Base-by-base conservation (phyloP, 108 stramenopile species). In the Pseudonitzschia pungens region DNA sequence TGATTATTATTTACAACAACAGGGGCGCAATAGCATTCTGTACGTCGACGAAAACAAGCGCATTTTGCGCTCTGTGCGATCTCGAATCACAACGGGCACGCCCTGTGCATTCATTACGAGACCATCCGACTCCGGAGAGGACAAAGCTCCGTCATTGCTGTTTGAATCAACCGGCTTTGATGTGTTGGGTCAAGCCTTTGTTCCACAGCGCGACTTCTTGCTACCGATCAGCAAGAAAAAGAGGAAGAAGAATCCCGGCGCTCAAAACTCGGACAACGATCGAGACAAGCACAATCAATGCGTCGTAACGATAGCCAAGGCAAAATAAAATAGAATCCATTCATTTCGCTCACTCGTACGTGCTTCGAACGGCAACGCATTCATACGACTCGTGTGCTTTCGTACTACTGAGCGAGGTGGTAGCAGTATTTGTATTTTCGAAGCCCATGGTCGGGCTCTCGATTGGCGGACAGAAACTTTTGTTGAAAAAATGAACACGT, bases 31-130 rank as follows among this genome's bases (percentile, higher is more conserved):
- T 62, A 77, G 67, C 24, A 50, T 72, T 24, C 5, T 55, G 12
- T 73, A 73, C 51, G 21, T 54, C 26, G 72, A 81, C 43, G 58
- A 77, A 50, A 77, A 77, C 59, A 16, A 55, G 22, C 52, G 54
- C 10, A 81, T 81, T 28, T 52, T 81, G 27, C n/a, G 36, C 27
- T 44, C 59, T 9, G 27, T 81, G 0, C 66, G 65, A 1, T 26
- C 32, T 29, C 53, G 40, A 24, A 45, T 81, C 28, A 0, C n/a
- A 12, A 10, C 43, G 15, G 68, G 75, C 31, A 73, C 62, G 3
- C 81, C 81, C 27, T 81, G 81, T 51, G 76, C 62, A 6, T 81
- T 81, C 54, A 67, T 77, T 21, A 76, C 74, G 0, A 64, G 62
- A 56, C 22, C 50, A 42, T 7, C 60, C 15, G 43, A 72, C 14